Base-by-base conservation (phyloP, 164 flowering plant species). In the Aristolochia californica region DNA sequence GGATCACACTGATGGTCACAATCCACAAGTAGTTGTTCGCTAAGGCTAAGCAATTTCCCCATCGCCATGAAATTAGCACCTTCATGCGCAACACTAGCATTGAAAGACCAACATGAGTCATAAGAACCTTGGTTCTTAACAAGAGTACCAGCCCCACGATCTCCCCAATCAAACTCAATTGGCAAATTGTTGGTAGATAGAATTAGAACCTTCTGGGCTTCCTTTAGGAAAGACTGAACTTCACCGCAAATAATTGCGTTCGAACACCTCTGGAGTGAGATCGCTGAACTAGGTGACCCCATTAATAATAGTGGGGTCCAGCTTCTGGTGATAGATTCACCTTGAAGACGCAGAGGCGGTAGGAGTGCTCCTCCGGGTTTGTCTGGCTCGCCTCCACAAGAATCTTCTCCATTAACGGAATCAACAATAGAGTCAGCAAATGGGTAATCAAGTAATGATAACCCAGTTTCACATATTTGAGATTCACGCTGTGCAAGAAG, bases 101-200 rank as follows among this genome's bases (percentile, higher is more conserved):
- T 93, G 59, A 93, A 93, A 20, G 90, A 70, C 99, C 99, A 93
- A 75, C 99, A 93, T 14, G 97, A 87, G 25, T 97, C 98, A 59
- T 97, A 93, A 0, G 88, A 68, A 48, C 96, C 97, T 97, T 94
- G 97, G 68, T 94, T 73, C 66, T 94, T 88, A 21, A 91, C 96
- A 12, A 49, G 67, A 1, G 93, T 78, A 10, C 88, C 97, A 28
- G 98, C 98, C 0, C 98, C 98, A 0, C 71, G 71, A 25, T 91
- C 97, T 17, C 98, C 77, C 98, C 98, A 91, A 60, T 91, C 98
- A 43, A 87, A 87, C 25, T 87, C 91, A 2, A 58, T 21, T 0
- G 98, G 97, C 17, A 91, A 83, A 67, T 82, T 80, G 9, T 62
- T 72, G 8, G 98, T 91, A 0, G 98, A 97, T 1, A 91, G 80